Evolutionary conservation across 148 eudicot species (phyloP).

Genomic region (Amaranthus palmeri): DNA sequence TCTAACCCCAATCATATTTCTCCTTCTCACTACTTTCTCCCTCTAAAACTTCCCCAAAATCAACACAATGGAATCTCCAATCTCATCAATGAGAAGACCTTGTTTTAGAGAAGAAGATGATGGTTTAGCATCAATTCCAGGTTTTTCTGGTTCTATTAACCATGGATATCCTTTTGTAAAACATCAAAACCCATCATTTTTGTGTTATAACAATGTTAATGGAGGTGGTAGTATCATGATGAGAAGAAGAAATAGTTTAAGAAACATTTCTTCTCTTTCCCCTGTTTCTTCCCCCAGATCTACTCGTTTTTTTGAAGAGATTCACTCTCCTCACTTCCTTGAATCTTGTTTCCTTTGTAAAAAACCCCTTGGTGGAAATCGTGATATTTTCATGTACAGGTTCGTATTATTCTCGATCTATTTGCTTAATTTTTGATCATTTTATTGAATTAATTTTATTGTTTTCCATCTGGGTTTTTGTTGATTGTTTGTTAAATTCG

Average conservation of each 20-base stretch:
- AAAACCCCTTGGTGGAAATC: slow-evolving; percentile 51
- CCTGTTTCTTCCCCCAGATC: slow-evolving; percentile 26
- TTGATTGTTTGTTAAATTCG: background rate
- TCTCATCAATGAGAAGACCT: slow-evolving; percentile 26
- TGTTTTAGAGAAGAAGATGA: slow-evolving; percentile 42
- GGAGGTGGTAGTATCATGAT: slow-evolving; percentile 17
- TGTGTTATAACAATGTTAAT: slow-evolving; percentile 13
- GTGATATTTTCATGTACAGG: slow-evolving; percentile 90
- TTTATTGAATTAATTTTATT: background rate
- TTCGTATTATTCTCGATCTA: background rate
- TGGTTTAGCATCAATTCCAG: slow-evolving; percentile 47
- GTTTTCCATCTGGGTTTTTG: background rate
- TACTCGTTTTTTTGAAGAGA: slow-evolving; percentile 30
- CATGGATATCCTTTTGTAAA: slow-evolving; percentile 11
- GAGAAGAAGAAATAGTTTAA: slow-evolving; percentile 31
- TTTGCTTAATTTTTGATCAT: too few species aligned
- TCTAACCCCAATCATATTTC: background rate
- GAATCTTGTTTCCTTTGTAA: slow-evolving; percentile 61
- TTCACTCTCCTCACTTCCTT: slow-evolving; percentile 50
- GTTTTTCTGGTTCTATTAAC: slow-evolving; percentile 22
- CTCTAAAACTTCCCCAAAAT: background rate
- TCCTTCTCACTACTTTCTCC: slow-evolving; percentile 5
- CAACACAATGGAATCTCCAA: slow-evolving; percentile 29
- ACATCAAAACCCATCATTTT: slow-evolving; percentile 14
- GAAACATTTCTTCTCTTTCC: slow-evolving; percentile 22